These are phyloP conservation scores for Salix exigua DNA, from an alignment of 345 rosid genomes.

Conservation along the genomic window DNA sequence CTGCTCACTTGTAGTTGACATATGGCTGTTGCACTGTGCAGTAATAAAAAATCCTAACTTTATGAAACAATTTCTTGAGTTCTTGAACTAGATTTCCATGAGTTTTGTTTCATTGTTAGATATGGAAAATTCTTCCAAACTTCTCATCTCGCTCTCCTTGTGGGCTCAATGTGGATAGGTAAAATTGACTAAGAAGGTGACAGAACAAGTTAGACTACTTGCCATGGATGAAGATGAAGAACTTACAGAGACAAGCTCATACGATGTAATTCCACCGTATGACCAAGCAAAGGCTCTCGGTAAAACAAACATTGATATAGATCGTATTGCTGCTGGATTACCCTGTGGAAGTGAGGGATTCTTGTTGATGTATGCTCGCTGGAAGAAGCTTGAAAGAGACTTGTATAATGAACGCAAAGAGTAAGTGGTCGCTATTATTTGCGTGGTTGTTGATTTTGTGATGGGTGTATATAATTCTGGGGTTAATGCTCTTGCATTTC, in stretches of 20 bases:
- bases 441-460: constrained; percentile 2
- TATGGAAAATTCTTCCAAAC: not conserved
- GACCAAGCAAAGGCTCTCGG: constrained; percentile 99
- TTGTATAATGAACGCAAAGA: constrained; percentile 93
- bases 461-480: not conserved
- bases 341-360: constrained; percentile 99
- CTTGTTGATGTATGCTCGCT: constrained; percentile 97
- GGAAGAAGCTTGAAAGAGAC: constrained; percentile 98
- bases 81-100: not conserved
- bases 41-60: not conserved
- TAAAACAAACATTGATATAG: constrained; percentile 88
- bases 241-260: constrained; percentile 62
- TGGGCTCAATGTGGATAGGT: constrained; percentile 40
- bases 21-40: not conserved
- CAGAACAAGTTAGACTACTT: constrained; percentile 83
- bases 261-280: constrained; percentile 73
- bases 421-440: constrained; percentile 43
- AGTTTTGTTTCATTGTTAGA: not conserved
- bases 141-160: not conserved
- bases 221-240: constrained; percentile 89
- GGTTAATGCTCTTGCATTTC: constrained; percentile 2
- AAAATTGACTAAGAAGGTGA: constrained; percentile 82
- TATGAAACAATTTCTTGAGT: not conserved
- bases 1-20: not conserved
- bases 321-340: constrained; percentile 97